Evolutionary conservation across 345 rosid species (phyloP), one percentile per base, ranked within the genome.

Genomic region (Eucalyptus shirleyi): DNA sequence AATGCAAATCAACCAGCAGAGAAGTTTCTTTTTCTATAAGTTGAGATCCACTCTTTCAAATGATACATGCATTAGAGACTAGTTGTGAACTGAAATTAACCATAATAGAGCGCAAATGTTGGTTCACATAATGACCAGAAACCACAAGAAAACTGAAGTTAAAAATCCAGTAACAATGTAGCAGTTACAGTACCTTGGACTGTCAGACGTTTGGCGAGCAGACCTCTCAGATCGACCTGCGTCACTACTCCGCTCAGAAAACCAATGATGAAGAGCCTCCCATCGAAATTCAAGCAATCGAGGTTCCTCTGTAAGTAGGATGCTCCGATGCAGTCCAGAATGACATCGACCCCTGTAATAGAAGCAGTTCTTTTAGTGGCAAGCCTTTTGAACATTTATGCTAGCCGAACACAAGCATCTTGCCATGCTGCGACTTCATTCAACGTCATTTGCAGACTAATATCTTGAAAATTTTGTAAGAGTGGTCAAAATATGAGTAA

Each of bases 211-310:
- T 93, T 96, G 34, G 96, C 94, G 14, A 95, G 94, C 89, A 97
- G 87, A 81, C 95, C 91, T 59, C 87, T 88, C 21, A 97, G 90
- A 87, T 95, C 93, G 60, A 96, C 89, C 91, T 96, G 95, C 2
- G 97, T 93, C 40, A 81, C 91, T 26, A 92, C 92, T 88, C 99
- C 99, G 65, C 98, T 93, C 95, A 94, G 94, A 89, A 94, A 89
- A 77, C 98, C 99, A 77, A 96, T 93, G 86, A 97, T 90, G 91
- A 95, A 97, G 89, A 97, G 96, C 93, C 99, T 96, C 85, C 99
- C 99, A 89, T 95, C 98, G 23, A 96, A 88, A 91, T 92, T 93
- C 90, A 97, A 94, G 94, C 98, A 94, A 90, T 95, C 96, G 2
- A 96, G 94, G 90, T 97, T 97, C 69, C 80, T 92, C 93, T 97